Conservation (phyloP, 805 yeast species). For the Priceomyces haplophilus region DNA sequence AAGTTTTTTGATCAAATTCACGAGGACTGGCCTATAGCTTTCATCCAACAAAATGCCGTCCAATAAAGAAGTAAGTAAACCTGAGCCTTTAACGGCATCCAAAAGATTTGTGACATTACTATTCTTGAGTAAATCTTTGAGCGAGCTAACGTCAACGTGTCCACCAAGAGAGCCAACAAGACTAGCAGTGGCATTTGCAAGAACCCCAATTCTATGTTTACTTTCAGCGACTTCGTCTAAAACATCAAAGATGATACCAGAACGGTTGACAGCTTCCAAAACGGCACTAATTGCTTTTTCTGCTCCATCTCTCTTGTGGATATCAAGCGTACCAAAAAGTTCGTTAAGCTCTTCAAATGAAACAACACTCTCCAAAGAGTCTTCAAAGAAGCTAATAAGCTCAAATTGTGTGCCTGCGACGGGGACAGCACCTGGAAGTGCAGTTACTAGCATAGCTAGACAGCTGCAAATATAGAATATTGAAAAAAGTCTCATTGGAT, state of each 20-base stretch:
- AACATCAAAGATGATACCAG: slow-evolving; percentile 33
- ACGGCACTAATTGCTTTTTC: slow-evolving; percentile 22
- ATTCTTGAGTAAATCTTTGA: slow-evolving; percentile 2
- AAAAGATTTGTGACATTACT: slow-evolving; percentile 22
- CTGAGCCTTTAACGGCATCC: slow-evolving; percentile 28
- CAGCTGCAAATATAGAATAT: slow-evolving; percentile 5
- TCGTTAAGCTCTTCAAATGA: slow-evolving; percentile 8
- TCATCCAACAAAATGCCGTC: slow-evolving; percentile 39
- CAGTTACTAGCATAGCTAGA: slow-evolving; percentile 10
- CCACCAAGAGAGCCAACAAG: slow-evolving; percentile 11
- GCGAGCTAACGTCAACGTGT: slow-evolving; percentile 9
- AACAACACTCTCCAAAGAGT: slow-evolving; percentile 8
- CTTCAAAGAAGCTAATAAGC: slow-evolving; percentile 14
- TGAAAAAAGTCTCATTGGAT: slow-evolving; percentile 3
- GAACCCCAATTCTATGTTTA: slow-evolving; percentile 22
- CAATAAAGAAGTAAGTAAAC: slow-evolving; percentile 29
- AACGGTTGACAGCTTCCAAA: slow-evolving; percentile 24
- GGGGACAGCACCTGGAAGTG: slow-evolving; percentile 21
- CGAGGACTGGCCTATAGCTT: slow-evolving; percentile 29
- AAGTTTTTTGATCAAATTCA: slow-evolving; percentile 28
- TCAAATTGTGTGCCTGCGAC: slow-evolving; percentile 17
- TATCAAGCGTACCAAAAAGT: slow-evolving; percentile 7
- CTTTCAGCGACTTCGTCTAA: slow-evolving; percentile 34
- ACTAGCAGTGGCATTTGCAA: slow-evolving; percentile 32
- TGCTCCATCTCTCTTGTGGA: slow-evolving; percentile 24